Evolutionary conservation across 495 filamentous ascomycete genomes (phyloP), one percentile per base, ranked within the genome.

Genomic region (Tuber calosporum): DNA sequence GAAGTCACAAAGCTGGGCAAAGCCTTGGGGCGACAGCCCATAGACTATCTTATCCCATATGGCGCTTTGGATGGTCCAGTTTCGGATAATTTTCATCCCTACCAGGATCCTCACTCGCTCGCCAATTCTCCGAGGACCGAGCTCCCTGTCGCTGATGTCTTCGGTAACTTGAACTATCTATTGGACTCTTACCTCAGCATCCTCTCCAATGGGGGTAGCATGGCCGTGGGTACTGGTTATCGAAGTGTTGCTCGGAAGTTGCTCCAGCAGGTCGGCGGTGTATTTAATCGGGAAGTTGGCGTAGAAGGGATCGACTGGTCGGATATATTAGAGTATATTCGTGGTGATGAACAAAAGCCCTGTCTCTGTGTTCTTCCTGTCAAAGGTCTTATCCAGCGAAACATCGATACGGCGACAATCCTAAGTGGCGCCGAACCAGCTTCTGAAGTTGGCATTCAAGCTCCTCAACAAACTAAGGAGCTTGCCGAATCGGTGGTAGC

Each of bases 181-280:
- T 85, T 99, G 30, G 92, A 97, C 79, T 90, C 94, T 72, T 98
- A 97, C 80, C 85, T 89, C 69, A 86, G 88, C 11, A 93, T 99
- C 13, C 87, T 98, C 72, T 84, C 84, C 30, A 90, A 89, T 68
- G 93, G 90, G 80, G 96, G 96, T 2, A 97, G 93, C 9, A 82
- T 99, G 22, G 96, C 96, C 8, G 96, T 99, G 0, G 95, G 95
- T 36, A 98, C 96, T 7, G 96, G 96, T 2, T 97, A 98, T 83
- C 88, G 90, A 69, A 97, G 94, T 9, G 90, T 98, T 48, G 96
- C 96, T n/a, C 89, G 96, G 2, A 88, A 93, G 48, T 82, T 98
- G 37, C 86, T 98, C n/a, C 95, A 99, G 80, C 89, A 94, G 70
- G 84, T 99, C 19, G 95, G 97, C 80, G 90, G 92, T 38, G 92